These are phyloP conservation scores for Saprolegnia parasitica DNA, from an alignment of 352 stramenopile species.

Conservation along the genomic window DNA sequence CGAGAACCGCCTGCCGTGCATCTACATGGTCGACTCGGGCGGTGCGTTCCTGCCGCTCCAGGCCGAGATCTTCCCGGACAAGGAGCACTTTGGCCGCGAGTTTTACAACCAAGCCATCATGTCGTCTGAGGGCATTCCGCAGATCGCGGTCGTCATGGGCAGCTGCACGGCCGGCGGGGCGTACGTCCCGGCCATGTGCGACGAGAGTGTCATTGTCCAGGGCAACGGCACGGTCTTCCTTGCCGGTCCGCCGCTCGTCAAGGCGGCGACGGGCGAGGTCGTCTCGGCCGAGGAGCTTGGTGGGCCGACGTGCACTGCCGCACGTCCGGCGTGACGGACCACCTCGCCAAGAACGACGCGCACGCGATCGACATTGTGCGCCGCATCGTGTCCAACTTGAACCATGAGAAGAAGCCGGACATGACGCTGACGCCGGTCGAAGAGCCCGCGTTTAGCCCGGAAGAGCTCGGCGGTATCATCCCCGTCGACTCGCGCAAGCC, in stretches of 20 bases:
- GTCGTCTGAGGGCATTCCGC: constrained; percentile 90
- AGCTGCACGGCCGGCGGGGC: constrained; percentile 96
- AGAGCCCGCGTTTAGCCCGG: constrained; percentile 89
- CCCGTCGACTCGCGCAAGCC: constrained; percentile 91
- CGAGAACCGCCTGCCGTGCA: constrained; percentile 94
- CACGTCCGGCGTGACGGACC: constrained; percentile 94
- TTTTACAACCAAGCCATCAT: constrained; percentile 99
- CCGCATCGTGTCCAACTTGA: constrained; percentile 91
- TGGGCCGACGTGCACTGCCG: constrained; percentile 89
- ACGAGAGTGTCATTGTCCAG: constrained; percentile 97
- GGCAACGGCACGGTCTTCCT: constrained; percentile 97
- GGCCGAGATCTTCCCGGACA: constrained; percentile 96
- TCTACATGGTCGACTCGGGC: constrained; percentile 95
- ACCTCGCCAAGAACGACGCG: constrained; percentile 94
- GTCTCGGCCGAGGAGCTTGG: constrained; percentile 94
- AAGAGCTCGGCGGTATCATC: constrained; percentile 92
- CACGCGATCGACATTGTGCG: constrained; percentile 90
- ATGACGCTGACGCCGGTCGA: constrained; percentile 68
- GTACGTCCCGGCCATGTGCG: constrained; percentile 96
- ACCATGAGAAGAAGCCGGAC: constrained; percentile 44
- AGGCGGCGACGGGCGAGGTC: constrained; percentile 96
- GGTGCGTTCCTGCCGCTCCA: constrained; percentile 95
- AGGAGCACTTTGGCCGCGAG: constrained; percentile 95
- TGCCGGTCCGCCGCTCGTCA: constrained; percentile 95
- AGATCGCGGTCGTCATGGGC: constrained; percentile 97